Conservation (phyloP, 495 filamentous ascomycete genomes). For the Pseudevernia furfuracea region DNA sequence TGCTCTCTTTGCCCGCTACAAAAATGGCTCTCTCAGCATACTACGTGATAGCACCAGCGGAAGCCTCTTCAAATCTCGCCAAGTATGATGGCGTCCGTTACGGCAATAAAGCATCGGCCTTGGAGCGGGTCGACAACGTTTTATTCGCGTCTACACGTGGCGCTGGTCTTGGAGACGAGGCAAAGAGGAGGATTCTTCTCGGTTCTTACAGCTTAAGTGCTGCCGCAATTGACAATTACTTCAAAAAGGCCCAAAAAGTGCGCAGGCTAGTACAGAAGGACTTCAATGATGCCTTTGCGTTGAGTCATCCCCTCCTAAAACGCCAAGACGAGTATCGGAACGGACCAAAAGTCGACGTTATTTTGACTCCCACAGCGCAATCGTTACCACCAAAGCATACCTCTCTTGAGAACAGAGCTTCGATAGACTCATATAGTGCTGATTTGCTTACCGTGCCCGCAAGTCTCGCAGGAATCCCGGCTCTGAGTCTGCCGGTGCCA, state of each 20-base stretch:
- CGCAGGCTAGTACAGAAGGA: conserved; percentile 76
- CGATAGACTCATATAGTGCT: conserved; percentile 66
- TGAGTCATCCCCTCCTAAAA: conserved; percentile 56
- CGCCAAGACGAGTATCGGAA: conserved; percentile 39
- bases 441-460: conserved; percentile 96
- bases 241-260: conserved; percentile 84
- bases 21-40: conserved; percentile 82
- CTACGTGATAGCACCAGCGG: conserved; percentile 89
- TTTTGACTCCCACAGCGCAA: conserved; percentile 83
- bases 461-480: conserved; percentile 84
- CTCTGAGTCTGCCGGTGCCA: conserved; percentile 71
- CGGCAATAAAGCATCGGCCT: conserved; percentile 47
- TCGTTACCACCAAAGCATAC: conserved; percentile 61
- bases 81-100: conserved; percentile 96
- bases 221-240: conserved; percentile 90
- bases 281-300: conserved; percentile 69
- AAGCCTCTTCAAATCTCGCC: conserved; percentile 94
- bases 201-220: conserved; percentile 89
- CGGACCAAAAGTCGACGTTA: conserved; percentile 63
- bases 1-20: conserved; percentile 78
- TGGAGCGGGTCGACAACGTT: conserved; percentile 38
- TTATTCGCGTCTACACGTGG: conserved; percentile 72
- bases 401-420: conserved; percentile 37
- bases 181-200: conserved; percentile 75
- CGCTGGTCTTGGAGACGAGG: conserved; percentile 71